Conservation (phyloP, 2,329 filamentous ascomycete species). For the Xylariales sp. region DNA sequence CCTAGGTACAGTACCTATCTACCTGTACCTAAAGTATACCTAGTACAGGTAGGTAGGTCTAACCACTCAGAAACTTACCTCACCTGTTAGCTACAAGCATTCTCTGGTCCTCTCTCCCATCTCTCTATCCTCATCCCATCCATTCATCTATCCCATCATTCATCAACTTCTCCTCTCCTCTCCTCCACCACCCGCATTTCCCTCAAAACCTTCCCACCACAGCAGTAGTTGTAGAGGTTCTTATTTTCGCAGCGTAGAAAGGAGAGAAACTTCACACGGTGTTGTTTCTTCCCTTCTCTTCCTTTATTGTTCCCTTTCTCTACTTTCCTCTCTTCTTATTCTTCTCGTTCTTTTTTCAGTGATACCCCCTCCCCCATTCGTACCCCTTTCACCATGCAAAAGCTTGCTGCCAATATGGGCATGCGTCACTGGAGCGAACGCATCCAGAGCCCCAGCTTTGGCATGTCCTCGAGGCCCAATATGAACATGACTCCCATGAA, state of each 20-base stretch:
- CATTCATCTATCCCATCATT: conserved; percentile 41
- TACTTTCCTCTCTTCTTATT: conserved; percentile 39
- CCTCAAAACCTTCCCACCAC: conserved; percentile 42
- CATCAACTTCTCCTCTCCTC: conserved; percentile 41
- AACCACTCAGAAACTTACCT: conserved; percentile 11
- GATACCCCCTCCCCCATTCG: conserved; percentile 42
- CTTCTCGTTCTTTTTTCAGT: conserved; percentile 42
- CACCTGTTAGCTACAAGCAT: conserved; percentile 10
- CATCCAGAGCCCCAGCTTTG: conserved; percentile 73
- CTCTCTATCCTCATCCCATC: conserved; percentile 42
- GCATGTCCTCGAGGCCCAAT: conserved; percentile 68
- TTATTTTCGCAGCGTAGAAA: conserved; percentile 41
- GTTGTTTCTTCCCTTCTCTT: conserved; percentile 45
- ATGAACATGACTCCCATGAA: conserved; percentile 68
- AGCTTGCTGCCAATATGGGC: conserved; percentile 74
- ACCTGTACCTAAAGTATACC: conserved; percentile 6
- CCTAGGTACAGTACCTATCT: neutral
- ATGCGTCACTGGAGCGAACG: conserved; percentile 79
- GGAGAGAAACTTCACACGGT: conserved; percentile 42
- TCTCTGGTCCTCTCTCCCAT: conserved; percentile 31
- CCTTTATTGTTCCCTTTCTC: conserved; percentile 42
- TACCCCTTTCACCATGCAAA: conserved; percentile 69
- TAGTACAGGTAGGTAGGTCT: too few species aligned
- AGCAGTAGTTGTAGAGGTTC: conserved; percentile 44
- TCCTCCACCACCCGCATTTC: conserved; percentile 45